Evolutionary conservation across 2,329 filamentous ascomycete species (phyloP), one percentile per base, ranked within the genome.

Genomic region (Grosmannia serpens): DNA sequence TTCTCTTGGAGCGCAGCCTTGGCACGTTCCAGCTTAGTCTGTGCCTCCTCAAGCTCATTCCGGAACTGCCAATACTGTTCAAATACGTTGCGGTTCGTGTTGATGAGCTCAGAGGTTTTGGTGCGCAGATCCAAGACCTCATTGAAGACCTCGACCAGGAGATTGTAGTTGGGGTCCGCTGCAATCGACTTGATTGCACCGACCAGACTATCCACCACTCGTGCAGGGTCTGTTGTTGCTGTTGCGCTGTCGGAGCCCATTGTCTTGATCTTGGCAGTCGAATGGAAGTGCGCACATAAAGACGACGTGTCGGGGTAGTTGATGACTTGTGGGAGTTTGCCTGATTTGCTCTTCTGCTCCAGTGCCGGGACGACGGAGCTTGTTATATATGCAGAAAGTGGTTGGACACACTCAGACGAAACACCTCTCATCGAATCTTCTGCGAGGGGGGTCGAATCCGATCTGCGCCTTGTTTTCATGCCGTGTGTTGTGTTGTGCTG

Each of bases 1-100:
- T 63, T 55, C 1, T 54, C 50, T 58, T 69, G 66, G 53, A 69
- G 65, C 1, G 62, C 64, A 24, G 56, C 46, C 64, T 68, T 68
- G 59, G 66, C 66, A 24, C 61, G 59, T 41, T 63, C 61, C 10
- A 70, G 63, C 41, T 60, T 59, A 10, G 56, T 59, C 61, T 67
- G 65, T 27, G 63, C 60, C 9, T 62, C 64, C 44, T 71, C 69
- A 59, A 70, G 65, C 24, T 70, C 69, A 38, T 66, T 67, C 15
- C 68, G 65, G 57, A 69, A 70, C 24, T 64, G 63, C 53, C 67
- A 68, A 62, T 71, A 71, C 61, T 70, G 65, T 55, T 71, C 69
- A 24, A 71, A 61, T 6, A 69, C 62, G 26, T 67, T 67, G 47
- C 67, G 67, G 56, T 69, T 66, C 1, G 68, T 66, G 49, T 60